Evolutionary conservation across 2,329 filamentous ascomycete genomes (phyloP).

Genomic region (Colletotrichum shisoi): DNA sequence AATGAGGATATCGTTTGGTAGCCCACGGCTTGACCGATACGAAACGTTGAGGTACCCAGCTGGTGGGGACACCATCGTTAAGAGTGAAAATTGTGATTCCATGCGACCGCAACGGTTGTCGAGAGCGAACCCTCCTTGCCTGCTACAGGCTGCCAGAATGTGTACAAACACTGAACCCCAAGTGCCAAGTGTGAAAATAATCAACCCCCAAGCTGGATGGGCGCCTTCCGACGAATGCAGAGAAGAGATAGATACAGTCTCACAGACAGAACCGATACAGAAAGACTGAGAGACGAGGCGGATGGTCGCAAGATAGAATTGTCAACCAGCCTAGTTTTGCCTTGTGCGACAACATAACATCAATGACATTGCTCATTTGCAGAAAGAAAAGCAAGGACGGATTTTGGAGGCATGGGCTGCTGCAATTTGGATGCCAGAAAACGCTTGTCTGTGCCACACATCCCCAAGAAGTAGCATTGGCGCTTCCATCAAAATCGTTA

Average conservation of each 20-base stretch:
- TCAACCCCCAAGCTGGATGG: not conserved
- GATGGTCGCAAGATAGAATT: not conserved
- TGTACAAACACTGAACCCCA: conserved; percentile 2
- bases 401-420: conserved; percentile 11
- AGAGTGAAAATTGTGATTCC: conserved; percentile 33
- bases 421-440: conserved; percentile 21
- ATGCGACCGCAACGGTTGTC: conserved; percentile 14
- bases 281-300: not conserved
- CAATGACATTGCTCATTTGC: conserved; percentile 28
- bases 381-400: conserved; percentile 5
- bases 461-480: conserved; percentile 18
- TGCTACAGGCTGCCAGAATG: not conserved
- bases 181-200: not conserved
- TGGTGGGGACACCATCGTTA: conserved; percentile 19
- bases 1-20: conserved; percentile 7
- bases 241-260: not conserved
- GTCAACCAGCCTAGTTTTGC: not conserved
- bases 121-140: conserved; percentile 8
- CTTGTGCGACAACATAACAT: conserved; percentile 11
- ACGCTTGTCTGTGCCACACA: conserved; percentile 24
- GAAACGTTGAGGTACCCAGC: conserved; percentile 31
- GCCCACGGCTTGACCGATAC: conserved; percentile 21
- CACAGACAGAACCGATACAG: not conserved
- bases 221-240: not conserved
- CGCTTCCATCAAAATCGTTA: conserved; percentile 26